Evolutionary conservation across 129 eudicot species (phyloP).

Genomic region (Chrysanthemum makinoi): DNA sequence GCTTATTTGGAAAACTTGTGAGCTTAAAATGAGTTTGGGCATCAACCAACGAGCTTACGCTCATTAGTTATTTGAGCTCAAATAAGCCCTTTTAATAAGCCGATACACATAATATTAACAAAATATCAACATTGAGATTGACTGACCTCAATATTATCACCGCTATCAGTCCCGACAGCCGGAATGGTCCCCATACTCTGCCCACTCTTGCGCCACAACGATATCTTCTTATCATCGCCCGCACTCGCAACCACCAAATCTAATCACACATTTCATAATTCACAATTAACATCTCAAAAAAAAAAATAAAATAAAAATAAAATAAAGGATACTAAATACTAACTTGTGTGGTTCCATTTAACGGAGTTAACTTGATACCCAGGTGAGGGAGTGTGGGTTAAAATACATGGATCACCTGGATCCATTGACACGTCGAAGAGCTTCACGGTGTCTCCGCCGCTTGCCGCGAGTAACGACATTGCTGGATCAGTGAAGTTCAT

Average conservation of each 20-base stretch:
- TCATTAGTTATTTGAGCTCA: no score
- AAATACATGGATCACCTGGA: conserved; percentile 85
- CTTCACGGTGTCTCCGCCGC: conserved; percentile 91
- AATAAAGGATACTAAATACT: neutral
- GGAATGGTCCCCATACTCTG: conserved; percentile 82
- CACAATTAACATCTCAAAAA: no score
- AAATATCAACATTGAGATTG: neutral
- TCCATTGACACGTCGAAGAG: conserved; percentile 78
- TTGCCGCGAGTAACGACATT: conserved; percentile 69
- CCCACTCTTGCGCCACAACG: conserved; percentile 77
- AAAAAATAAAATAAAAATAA: neutral
- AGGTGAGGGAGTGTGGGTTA: conserved; percentile 76
- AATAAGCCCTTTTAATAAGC: no score
- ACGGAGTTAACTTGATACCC: conserved; percentile 79
- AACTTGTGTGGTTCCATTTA: conserved; percentile 96
- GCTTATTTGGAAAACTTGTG: no score
- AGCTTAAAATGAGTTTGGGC: no score
- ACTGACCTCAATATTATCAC: conserved; percentile 70
- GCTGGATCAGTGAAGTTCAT: conserved; percentile 61
- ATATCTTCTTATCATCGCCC: conserved; percentile 77
- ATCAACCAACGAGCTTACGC: no score
- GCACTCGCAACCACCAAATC: conserved; percentile 98
- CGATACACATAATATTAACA: neutral
- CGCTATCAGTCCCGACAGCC: conserved; percentile 49
- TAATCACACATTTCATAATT: conserved; percentile 19